phyloP scores from a whole-genome alignment of 768 basidiomycete species.

The Polyporus arcularius region DNA sequence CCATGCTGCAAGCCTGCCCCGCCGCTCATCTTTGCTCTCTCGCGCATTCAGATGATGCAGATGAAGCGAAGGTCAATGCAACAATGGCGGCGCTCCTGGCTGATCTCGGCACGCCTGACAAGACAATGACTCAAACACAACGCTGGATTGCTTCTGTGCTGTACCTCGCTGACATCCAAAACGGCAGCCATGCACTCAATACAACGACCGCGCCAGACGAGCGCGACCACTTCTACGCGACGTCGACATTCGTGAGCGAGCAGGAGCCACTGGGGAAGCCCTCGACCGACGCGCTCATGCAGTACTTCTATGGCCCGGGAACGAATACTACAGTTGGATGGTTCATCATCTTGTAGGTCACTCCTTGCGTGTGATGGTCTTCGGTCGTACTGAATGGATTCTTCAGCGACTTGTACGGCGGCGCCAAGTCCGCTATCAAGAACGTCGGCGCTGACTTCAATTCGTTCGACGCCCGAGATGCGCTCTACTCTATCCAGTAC shows the following conservation, averaged over 20 bases:
- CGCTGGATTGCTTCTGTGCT: neutral
- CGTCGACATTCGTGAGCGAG: neutral
- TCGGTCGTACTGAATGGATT: neutral
- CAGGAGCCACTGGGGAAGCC: neutral
- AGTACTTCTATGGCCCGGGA: slow-evolving; percentile 1
- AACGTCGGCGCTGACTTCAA: neutral
- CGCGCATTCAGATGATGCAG: neutral
- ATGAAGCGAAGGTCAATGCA: neutral
- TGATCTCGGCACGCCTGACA: neutral
- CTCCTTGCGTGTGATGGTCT: no score
- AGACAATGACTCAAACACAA: neutral
- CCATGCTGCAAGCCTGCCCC: neutral
- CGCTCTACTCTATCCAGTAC: slow-evolving; percentile 9
- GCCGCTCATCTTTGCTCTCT: no score
- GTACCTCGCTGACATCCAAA: neutral
- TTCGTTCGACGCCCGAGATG: slow-evolving; percentile 3
- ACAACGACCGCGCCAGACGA: neutral
- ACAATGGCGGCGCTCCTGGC: neutral
- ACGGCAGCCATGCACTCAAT: neutral
- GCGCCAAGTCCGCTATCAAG: neutral
- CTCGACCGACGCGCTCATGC: neutral
- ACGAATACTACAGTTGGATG: neutral
- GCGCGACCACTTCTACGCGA: neutral
- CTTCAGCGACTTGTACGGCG: neutral
- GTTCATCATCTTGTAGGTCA: neutral